phyloP scores from a whole-genome alignment of 768 basidiomycete species.

The Phylloporus sp. region DNA sequence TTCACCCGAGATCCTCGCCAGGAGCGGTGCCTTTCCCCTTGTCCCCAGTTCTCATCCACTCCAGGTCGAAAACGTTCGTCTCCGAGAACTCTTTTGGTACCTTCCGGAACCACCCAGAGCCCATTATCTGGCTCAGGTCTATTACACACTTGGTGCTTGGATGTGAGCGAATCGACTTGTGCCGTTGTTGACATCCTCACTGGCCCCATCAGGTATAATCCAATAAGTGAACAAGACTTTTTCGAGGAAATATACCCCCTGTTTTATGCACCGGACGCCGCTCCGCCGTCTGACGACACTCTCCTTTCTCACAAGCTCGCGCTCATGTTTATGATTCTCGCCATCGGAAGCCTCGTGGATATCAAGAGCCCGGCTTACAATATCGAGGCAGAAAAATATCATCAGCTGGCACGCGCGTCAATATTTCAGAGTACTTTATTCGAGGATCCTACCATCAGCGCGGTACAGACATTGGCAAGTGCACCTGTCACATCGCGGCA shows the following conservation, averaged over 20 bases:
- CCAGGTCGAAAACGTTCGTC: constrained; percentile 42
- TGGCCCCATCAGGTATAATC: constrained; percentile 58
- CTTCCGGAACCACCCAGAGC: constrained; percentile 61
- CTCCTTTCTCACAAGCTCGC: constrained; percentile 58
- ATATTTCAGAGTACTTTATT: constrained; percentile 63
- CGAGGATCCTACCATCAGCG: constrained; percentile 63
- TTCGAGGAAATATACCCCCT: constrained; percentile 55
- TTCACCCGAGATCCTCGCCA: constrained; percentile 57
- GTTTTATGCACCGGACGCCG: constrained; percentile 49
- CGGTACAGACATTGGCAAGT: constrained; percentile 64
- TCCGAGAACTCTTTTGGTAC: constrained; percentile 64
- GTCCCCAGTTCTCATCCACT: constrained; percentile 38
- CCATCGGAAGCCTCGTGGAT: constrained; percentile 64
- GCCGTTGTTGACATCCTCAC: constrained; percentile 7
- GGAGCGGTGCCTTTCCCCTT: constrained; percentile 66
- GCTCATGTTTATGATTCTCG: constrained; percentile 62
- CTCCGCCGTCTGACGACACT: constrained; percentile 47
- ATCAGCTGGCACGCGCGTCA: constrained; percentile 62
- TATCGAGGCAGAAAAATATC: constrained; percentile 66
- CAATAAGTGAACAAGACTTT: constrained; percentile 57
- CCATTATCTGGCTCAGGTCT: constrained; percentile 55
- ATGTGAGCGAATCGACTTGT: constrained; percentile 44
- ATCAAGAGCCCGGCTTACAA: constrained; percentile 52
- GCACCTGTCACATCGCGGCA: constrained; percentile 3
- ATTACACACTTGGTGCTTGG: constrained; percentile 65